Evolutionary conservation across 257 asterid species (phyloP).

Genomic region (Solanum chmielewskii): DNA sequence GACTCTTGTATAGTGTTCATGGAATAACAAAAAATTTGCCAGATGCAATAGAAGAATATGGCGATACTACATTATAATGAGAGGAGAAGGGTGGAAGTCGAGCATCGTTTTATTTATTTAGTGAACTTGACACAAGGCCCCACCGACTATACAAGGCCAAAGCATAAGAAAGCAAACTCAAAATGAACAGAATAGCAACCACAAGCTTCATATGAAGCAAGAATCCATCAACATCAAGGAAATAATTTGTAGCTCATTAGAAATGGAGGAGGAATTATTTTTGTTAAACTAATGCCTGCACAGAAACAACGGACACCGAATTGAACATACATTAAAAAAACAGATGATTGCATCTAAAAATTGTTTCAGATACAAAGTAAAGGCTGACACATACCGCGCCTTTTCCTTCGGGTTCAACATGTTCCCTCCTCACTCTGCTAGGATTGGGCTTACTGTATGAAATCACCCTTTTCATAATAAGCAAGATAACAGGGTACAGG

Average conservation of each 20-base stretch:
- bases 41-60: neutral
- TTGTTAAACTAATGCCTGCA: neutral
- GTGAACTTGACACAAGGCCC: too few relatives aligned
- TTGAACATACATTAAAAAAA: neutral
- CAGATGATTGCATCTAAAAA: neutral
- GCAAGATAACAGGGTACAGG: neutral
- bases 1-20: neutral
- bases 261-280: neutral
- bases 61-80: neutral
- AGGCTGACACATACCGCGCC: slow-evolving; percentile 34
- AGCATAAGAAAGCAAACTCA: neutral
- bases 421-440: slow-evolving; percentile 43
- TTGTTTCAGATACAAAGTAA: neutral
- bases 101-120: neutral
- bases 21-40: neutral
- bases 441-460: slow-evolving; percentile 11
- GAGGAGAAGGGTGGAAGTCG: neutral
- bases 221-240: neutral
- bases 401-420: slow-evolving; percentile 56
- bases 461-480: neutral
- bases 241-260: neutral
- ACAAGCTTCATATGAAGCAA: neutral
- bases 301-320: neutral
- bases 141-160: too few relatives aligned
- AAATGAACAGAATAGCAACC: neutral